A percentile compares a stretch with the other conserved stretches of the same genome.
phyloP scores from a whole-genome alignment of 202 grass and related monocot genomes.

The Alloteropsis angusta region DNA sequence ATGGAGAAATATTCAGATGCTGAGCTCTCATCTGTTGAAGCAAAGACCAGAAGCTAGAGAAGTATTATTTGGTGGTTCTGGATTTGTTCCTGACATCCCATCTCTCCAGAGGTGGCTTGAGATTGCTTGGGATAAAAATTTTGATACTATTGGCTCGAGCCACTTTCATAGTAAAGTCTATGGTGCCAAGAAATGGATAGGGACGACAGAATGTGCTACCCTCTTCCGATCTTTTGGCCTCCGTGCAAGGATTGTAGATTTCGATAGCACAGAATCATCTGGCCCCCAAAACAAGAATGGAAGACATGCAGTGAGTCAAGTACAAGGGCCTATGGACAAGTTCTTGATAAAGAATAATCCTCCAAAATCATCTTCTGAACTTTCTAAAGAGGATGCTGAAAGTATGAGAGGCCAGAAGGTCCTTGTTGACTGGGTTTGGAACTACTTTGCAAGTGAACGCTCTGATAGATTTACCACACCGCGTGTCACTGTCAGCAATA shows the following conservation, averaged over 20 bases:
- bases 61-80: constrained; percentile 61
- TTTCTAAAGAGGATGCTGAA: constrained; percentile 34
- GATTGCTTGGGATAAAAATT: constrained; percentile 75
- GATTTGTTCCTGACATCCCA: constrained; percentile 84
- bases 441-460: constrained; percentile 53
- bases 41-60: constrained; percentile 48
- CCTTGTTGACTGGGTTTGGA: constrained; percentile 89
- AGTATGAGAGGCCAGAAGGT: constrained; percentile 48
- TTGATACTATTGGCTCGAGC: constrained; percentile 49
- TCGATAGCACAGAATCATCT: constrained; percentile 67
- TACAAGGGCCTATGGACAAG: constrained; percentile 75
- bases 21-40: constrained; percentile 68
- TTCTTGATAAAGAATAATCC: constrained; percentile 36
- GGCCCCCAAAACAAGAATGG: constrained; percentile 11
- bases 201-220: constrained; percentile 67
- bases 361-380: constrained; percentile 21
- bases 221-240: constrained; percentile 81
- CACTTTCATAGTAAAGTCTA: constrained; percentile 62
- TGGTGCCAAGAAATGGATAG: constrained; percentile 77
- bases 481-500: constrained; percentile 49
- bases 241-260: constrained; percentile 77
- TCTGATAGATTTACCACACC: constrained; percentile 33
- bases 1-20: constrained; percentile 95
- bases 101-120: constrained; percentile 92
- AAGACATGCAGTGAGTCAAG: constrained; percentile 22